phyloP scores from a whole-genome alignment of 1,284 basidiomycete genomes.

The Ganoderma resinaceum region DNA sequence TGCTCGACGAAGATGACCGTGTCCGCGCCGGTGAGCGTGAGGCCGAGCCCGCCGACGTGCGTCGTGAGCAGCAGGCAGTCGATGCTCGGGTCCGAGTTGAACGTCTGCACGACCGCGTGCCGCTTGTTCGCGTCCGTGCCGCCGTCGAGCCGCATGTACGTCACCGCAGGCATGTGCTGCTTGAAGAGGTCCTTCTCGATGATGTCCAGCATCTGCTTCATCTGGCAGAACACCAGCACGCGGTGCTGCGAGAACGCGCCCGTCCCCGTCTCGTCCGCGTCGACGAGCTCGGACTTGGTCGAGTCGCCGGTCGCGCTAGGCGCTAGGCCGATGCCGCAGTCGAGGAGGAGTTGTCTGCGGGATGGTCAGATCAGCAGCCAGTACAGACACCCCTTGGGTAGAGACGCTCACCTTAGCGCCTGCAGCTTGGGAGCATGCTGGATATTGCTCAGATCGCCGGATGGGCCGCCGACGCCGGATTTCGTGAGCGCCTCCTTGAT shows the following conservation, averaged over 20 bases:
- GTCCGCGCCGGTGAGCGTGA: conserved; percentile 97
- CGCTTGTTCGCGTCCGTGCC: conserved; percentile 89
- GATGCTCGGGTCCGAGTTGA: conserved; percentile 97
- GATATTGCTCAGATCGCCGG: conserved; percentile 74
- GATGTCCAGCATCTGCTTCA: conserved; percentile 99
- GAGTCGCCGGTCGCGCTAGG: conserved; percentile 53
- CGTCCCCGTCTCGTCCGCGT: conserved; percentile 61
- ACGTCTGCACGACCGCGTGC: conserved; percentile 96
- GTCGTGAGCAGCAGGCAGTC: conserved; percentile 97
- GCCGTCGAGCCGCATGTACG: conserved; percentile 98
- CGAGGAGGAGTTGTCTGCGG: conserved; percentile 86
- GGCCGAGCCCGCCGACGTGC: conserved; percentile 94
- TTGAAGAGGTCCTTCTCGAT: conserved; percentile 96
- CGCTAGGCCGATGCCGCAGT: conserved; percentile 90
- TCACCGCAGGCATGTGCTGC: conserved; percentile 91
- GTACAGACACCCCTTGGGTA: conserved; percentile 6
- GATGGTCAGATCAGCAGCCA: conserved; percentile 15
- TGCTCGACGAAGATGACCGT: conserved; percentile 99
- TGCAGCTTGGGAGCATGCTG: conserved; percentile 94
- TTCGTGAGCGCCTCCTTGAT: conserved; percentile 71
- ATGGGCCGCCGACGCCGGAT: conserved; percentile 48
- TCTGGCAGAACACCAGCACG: conserved; percentile 98
- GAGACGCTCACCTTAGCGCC: conserved; percentile 76
- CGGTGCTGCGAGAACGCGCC: conserved; percentile 91
- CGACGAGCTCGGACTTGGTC: conserved; percentile 68